Percentiles rank a stretch among this genome's conserved stretches.
phyloP scores from a whole-genome alignment of 305 asterid species.

The Fraxinus greggii region DNA sequence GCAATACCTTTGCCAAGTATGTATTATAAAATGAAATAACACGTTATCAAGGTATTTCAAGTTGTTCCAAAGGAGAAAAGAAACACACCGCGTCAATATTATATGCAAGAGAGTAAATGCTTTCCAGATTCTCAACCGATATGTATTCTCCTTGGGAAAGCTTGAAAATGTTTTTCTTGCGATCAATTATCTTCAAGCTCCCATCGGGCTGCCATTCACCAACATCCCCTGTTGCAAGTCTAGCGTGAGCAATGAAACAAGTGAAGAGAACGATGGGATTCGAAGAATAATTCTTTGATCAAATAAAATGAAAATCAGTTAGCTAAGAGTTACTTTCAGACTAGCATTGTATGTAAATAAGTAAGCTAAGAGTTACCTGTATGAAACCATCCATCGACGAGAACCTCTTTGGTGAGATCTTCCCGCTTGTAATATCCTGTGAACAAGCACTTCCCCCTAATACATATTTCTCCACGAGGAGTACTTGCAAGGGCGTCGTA shows the following conservation, averaged over 20 bases:
- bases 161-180: slow-evolving; percentile 87
- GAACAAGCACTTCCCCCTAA: slow-evolving; percentile 75
- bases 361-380: slow-evolving; percentile 25
- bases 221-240: slow-evolving; percentile 54
- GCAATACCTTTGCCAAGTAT: background rate
- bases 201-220: slow-evolving; percentile 87
- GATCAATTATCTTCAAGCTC: slow-evolving; percentile 83
- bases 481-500: slow-evolving; percentile 62
- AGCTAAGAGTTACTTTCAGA: background rate
- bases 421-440: slow-evolving; percentile 79
- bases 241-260: background rate
- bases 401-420: slow-evolving; percentile 71
- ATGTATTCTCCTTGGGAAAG: slow-evolving; percentile 91
- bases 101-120: slow-evolving; percentile 54
- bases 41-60: background rate
- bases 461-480: slow-evolving; percentile 83
- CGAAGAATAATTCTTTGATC: background rate
- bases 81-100: slow-evolving; percentile 54
- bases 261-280: background rate
- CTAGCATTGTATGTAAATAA: background rate
- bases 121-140: slow-evolving; percentile 76
- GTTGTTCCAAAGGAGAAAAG: background rate
- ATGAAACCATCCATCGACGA: slow-evolving; percentile 80
- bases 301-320: background rate
- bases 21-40: background rate